phyloP scores from a whole-genome alignment of 192 early-diverging fungal genomes.

The Coemansia sp. region DNA sequence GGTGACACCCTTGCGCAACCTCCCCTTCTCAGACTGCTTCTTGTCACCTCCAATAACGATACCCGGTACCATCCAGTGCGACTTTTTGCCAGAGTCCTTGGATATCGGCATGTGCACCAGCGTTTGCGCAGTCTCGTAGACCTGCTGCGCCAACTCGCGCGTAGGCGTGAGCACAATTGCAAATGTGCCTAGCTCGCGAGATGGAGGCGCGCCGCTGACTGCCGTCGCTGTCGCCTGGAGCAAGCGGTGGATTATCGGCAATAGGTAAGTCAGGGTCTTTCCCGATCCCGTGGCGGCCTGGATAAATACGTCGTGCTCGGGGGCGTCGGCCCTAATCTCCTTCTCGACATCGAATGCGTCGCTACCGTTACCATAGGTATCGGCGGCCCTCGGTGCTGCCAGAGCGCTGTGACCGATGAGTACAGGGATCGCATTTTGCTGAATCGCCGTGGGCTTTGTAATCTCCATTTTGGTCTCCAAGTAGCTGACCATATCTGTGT shows the following conservation, averaged over 20 bases:
- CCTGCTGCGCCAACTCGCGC: constrained; percentile 97
- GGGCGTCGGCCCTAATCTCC: constrained; percentile 24
- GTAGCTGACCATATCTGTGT: constrained; percentile 67
- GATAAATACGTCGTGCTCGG: constrained; percentile 79
- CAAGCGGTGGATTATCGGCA: constrained; percentile 91
- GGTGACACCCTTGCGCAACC: constrained; percentile 83
- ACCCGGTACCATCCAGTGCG: constrained; percentile 85
- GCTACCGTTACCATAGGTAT: constrained; percentile 9
- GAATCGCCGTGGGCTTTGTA: constrained; percentile 85
- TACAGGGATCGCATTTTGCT: constrained; percentile 80
- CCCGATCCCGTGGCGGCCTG: constrained; percentile 98
- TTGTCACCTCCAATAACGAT: constrained; percentile 82
- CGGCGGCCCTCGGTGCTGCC: background rate
- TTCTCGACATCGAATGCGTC: constrained; percentile 52
- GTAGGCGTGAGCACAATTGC: constrained; percentile 95
- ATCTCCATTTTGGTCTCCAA: constrained; percentile 74
- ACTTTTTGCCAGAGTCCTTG: constrained; percentile 34
- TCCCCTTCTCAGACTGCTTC: constrained; percentile 78
- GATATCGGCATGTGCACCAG: constrained; percentile 64
- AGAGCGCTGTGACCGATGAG: constrained; percentile 57
- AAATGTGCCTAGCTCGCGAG: constrained; percentile 80
- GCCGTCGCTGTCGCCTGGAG: constrained; percentile 62
- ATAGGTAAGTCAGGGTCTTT: constrained; percentile 92
- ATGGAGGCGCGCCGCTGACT: constrained; percentile 44
- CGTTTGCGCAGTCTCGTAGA: constrained; percentile 72